Percentiles rank a stretch among this genome's conserved stretches.
Conservation (phyloP, 805 yeast species). For the Wickerhamiella occidentalis region DNA sequence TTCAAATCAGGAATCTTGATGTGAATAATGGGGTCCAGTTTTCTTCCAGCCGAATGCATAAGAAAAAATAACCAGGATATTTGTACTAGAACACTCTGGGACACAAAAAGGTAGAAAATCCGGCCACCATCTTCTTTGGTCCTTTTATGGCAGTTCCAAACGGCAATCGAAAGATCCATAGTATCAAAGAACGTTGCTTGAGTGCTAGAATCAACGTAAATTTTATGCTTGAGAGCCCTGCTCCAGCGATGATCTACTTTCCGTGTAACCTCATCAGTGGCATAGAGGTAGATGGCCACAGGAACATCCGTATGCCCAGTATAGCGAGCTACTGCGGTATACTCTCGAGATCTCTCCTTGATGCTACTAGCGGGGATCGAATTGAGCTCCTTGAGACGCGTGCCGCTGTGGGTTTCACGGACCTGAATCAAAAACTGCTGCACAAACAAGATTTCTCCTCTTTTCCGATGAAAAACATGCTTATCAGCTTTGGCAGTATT, state of each 20-base stretch:
- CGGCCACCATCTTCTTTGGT: background rate
- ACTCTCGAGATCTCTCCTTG: conserved; percentile 69
- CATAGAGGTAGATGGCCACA: conserved; percentile 49
- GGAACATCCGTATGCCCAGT: conserved; percentile 43
- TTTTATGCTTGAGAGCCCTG: conserved; percentile 20
- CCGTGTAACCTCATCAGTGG: conserved; percentile 23
- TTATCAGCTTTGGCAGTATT: background rate
- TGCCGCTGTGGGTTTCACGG: conserved; percentile 23
- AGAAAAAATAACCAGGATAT: conserved; percentile 13
- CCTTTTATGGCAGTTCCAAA: conserved; percentile 27
- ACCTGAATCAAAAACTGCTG: conserved; percentile 61
- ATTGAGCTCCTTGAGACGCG: conserved; percentile 34
- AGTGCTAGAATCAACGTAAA: conserved; percentile 23
- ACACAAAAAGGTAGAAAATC: conserved; percentile 8
- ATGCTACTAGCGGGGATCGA: conserved; percentile 45
- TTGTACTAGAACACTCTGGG: conserved; percentile 4
- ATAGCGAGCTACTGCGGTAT: conserved; percentile 56
- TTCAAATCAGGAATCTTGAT: conserved; percentile 13
- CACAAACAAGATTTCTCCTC: conserved; percentile 52
- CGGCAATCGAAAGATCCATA: conserved; percentile 56
- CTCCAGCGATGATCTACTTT: conserved; percentile 17
- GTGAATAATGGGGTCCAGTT: background rate
- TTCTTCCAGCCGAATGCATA: background rate
- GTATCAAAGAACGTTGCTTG: conserved; percentile 46
- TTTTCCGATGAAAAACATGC: conserved; percentile 13